Conservation (phyloP, 1,284 basidiomycete species). For the Ceratobasidium theobromae region DNA sequence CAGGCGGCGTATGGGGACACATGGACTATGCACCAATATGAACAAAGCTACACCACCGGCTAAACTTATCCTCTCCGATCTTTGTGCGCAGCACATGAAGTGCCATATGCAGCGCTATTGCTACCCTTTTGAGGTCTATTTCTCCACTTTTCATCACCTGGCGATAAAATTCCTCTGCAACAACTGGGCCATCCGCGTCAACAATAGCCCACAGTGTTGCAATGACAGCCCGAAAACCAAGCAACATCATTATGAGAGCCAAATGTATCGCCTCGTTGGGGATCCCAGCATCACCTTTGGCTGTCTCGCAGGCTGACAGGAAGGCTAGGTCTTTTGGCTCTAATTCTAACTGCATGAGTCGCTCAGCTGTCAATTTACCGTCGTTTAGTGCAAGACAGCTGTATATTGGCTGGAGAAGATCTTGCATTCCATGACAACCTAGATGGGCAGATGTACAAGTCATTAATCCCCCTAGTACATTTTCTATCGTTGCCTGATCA, state of each 20-base stretch:
- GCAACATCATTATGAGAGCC: conserved; percentile 6
- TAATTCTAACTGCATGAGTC: background rate
- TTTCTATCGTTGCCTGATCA: background rate
- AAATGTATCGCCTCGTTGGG: conserved; percentile 21
- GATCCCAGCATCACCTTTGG: background rate
- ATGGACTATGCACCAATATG: background rate
- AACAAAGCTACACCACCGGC: background rate
- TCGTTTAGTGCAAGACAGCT: background rate
- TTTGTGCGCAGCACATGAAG: background rate
- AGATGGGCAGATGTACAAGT: conserved; percentile 5
- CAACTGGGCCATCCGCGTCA: conserved; percentile 12
- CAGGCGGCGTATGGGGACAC: too few relatives aligned
- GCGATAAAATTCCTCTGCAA: conserved; percentile 18
- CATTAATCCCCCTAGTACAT: background rate
- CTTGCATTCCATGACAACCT: conserved; percentile 12
- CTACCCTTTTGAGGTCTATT: background rate
- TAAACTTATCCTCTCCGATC: background rate
- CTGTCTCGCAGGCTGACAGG: conserved; percentile 23
- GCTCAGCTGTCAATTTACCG: background rate
- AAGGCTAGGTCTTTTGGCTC: background rate
- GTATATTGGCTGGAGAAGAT: background rate
- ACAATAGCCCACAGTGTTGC: conserved; percentile 20
- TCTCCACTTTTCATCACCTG: background rate
- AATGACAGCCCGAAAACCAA: conserved; percentile 6
- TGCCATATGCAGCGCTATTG: background rate